Conservation (phyloP, 2,329 filamentous ascomycete genomes). For the Plectosphaerella plurivora region DNA sequence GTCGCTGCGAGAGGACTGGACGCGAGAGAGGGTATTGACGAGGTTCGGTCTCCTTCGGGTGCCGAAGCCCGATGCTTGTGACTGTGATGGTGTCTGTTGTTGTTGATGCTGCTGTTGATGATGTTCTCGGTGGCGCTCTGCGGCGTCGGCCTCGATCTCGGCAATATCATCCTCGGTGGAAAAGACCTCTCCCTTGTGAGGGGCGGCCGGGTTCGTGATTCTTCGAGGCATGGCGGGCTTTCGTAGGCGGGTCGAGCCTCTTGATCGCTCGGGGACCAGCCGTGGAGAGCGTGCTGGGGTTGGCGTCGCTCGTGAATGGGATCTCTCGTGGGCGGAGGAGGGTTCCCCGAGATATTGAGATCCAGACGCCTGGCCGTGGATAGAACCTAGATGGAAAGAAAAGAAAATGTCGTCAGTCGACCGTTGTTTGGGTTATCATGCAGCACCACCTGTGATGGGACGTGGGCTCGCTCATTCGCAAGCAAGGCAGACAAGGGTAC, state of each 20-base stretch:
- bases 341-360: constrained; percentile 28
- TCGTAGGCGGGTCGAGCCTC: constrained; percentile 46
- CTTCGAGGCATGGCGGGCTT: constrained; percentile 73
- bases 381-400: constrained; percentile 7
- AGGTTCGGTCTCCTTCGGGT: constrained; percentile 28
- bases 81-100: constrained; percentile 12
- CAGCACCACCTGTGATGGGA: not conserved
- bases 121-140: constrained; percentile 36
- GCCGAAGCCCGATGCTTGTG: constrained; percentile 13
- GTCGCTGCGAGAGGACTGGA: constrained; percentile 33
- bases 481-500: too few species aligned
- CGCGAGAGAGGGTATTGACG: constrained; percentile 30
- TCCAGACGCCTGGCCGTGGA: constrained; percentile 8
- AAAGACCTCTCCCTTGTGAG: constrained; percentile 79
- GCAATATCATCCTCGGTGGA: constrained; percentile 84
- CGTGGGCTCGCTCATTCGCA: too few species aligned
- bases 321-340: constrained; percentile 30
- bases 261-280: constrained; percentile 42
- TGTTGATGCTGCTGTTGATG: constrained; percentile 32
- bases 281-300: constrained; percentile 38
- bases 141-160: constrained; percentile 70
- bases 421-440: not conserved
- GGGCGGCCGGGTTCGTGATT: constrained; percentile 63
- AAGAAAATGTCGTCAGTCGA: not conserved
- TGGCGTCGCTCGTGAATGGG: constrained; percentile 25